phyloP scores from a whole-genome alignment of 2,329 filamentous ascomycete species.

The Aspergillus fijiensis region DNA sequence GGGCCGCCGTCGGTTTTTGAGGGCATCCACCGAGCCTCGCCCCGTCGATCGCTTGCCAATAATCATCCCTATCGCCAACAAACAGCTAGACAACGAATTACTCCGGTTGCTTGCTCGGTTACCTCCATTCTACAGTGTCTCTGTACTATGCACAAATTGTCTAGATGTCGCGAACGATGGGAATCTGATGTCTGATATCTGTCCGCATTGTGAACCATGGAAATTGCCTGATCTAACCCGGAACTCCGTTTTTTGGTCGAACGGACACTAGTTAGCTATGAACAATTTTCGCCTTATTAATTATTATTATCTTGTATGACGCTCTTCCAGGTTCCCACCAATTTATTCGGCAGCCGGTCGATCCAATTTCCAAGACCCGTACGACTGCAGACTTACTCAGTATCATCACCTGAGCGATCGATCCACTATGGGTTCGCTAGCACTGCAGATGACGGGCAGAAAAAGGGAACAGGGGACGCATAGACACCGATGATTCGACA shows the following conservation, averaged over 20 bases:
- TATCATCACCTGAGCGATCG: not conserved
- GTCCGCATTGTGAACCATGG: constrained; percentile 4
- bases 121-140: not conserved
- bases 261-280: not conserved
- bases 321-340: not conserved
- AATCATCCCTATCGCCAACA: constrained; percentile 2
- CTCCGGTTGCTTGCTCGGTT: not conserved
- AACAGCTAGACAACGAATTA: not conserved
- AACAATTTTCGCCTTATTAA: not conserved
- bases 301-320: not conserved
- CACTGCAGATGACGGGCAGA: not conserved
- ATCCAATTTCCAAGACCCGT: not conserved
- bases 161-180: no score
- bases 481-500: not conserved
- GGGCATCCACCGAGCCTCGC: constrained; percentile 21
- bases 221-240: not conserved
- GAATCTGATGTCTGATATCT: constrained; percentile 1
- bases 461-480: not conserved
- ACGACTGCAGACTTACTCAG: not conserved
- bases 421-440: not conserved
- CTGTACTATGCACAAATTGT: not conserved
- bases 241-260: not conserved
- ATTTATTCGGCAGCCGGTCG: not conserved
- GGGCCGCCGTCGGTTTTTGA: constrained; percentile 8
- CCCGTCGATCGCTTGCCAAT: constrained; percentile 30